Evolutionary conservation across 2,329 filamentous ascomycete species (phyloP), one percentile per base, ranked within the genome.

Genomic region (Sphaerulina musiva): DNA sequence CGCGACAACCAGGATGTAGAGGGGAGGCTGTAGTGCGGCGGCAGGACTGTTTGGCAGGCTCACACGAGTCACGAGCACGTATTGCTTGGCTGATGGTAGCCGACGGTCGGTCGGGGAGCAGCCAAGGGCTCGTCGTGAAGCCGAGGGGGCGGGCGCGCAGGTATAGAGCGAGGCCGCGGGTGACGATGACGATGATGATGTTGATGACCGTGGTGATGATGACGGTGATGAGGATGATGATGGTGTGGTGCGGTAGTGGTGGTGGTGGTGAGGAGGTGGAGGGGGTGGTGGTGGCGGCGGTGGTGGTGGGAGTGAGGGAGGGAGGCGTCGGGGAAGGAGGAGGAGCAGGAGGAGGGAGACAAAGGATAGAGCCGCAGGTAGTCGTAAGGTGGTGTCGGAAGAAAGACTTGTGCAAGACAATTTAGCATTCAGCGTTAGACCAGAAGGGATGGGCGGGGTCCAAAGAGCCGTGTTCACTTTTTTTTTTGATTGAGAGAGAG

Each of bases 401-500:
- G 20, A 43, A 43, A 43, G 40, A 43, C 14, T 38, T 38, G 34
- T 34, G 36, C 46, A 48, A 48, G 46, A 48, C 46, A 48, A 48
- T 48, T 48, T n/a, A 38, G 46, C 46, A 48, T 29, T n/a, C 46
- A 48, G 46, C 26, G 46, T 41, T 48, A 23, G 40, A 48, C 8
- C 11, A 48, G 46, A 48, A 6, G 26, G 46, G 23, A 38, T 47
- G 46, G 46, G 46, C 46, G 46, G 46, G 46, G 46, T 31, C 39
- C 46, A 48, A 48, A 23, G 26, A 41, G 46, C 46, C 36, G 46
- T 48, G 46, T 31, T 48, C 46, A 48, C 46, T 29, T n/a, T 14
- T 48, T 48, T 41, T 29, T 7, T 29, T 17, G 14, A 17, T 17
- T 17, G 14, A 17, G 14, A 17, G 14, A 17, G 14, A 17, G 14